Evolutionary conservation across 768 basidiomycete species (phyloP).

Genomic region (Termitomyces sp.): DNA sequence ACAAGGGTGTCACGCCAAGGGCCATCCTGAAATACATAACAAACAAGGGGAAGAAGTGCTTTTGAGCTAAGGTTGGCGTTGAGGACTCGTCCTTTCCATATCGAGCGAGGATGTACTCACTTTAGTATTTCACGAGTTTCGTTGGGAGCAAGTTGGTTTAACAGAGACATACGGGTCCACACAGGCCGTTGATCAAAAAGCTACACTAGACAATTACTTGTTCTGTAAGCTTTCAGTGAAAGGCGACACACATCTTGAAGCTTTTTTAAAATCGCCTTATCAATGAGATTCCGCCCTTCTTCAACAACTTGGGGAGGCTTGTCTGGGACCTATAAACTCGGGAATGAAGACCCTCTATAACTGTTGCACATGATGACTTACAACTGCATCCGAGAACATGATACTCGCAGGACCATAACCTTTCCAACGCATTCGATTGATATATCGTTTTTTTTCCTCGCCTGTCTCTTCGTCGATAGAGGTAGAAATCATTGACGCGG

Average conservation of each 20-base stretch:
- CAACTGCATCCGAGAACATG: slow-evolving; percentile 56
- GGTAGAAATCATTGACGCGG: slow-evolving; percentile 66
- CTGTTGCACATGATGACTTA: slow-evolving; percentile 18
- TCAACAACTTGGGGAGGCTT: slow-evolving; percentile 59
- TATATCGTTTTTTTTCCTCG: slow-evolving; percentile 75
- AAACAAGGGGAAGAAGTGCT: slow-evolving; percentile 69
- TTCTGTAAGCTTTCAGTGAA: not conserved
- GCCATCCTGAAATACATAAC: slow-evolving; percentile 90
- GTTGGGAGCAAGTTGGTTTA: slow-evolving; percentile 69
- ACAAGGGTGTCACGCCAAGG: slow-evolving; percentile 91
- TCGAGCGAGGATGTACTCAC: slow-evolving; percentile 36
- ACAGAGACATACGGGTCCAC: slow-evolving; percentile 84
- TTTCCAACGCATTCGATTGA: slow-evolving; percentile 85
- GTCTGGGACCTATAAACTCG: slow-evolving; percentile 52
- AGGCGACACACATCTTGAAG: slow-evolving; percentile 42
- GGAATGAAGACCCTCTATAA: not conserved
- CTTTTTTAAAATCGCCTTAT: slow-evolving; percentile 46
- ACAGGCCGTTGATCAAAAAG: slow-evolving; percentile 71
- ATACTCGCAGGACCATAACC: slow-evolving; percentile 73
- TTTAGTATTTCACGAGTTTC: slow-evolving; percentile 73
- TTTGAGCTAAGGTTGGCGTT: slow-evolving; percentile 55
- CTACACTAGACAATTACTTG: slow-evolving; percentile 29
- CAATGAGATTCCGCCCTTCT: slow-evolving; percentile 49
- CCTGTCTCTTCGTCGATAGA: slow-evolving; percentile 71
- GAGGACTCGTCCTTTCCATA: not conserved